phyloP scores from a whole-genome alignment of 2,329 filamentous ascomycete species.

The Sclerotinia glacialis region DNA sequence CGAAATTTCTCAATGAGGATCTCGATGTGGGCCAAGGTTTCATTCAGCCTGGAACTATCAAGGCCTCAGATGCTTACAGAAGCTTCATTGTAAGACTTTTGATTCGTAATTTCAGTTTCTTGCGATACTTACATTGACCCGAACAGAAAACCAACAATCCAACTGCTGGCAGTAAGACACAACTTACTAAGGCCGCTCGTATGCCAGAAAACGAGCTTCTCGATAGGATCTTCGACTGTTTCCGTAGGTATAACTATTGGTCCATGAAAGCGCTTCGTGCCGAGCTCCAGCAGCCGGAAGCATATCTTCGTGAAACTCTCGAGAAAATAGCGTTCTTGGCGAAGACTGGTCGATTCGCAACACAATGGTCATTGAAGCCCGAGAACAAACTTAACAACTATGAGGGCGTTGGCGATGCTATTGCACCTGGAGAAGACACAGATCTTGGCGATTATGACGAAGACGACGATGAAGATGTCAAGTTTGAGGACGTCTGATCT shows the following conservation, averaged over 20 bases:
- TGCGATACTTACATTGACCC: constrained; percentile 15
- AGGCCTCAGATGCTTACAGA: constrained; percentile 45
- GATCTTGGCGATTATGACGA: constrained; percentile 55
- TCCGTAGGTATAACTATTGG: constrained; percentile 88
- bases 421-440: constrained; percentile 46
- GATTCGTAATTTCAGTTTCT: constrained; percentile 35
- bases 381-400: constrained; percentile 60
- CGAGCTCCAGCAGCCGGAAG: constrained; percentile 79
- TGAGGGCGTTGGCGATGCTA: constrained; percentile 51
- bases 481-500: constrained; percentile 72
- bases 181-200: constrained; percentile 82
- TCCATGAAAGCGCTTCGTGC: constrained; percentile 82
- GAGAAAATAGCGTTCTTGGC: constrained; percentile 80
- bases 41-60: constrained; percentile 56
- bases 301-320: constrained; percentile 83
- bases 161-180: constrained; percentile 58
- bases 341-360: constrained; percentile 79
- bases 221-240: constrained; percentile 79
- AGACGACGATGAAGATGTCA: constrained; percentile 63
- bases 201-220: constrained; percentile 85
- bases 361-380: constrained; percentile 76
- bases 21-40: constrained; percentile 42
- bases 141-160: constrained; percentile 50
- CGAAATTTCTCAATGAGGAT: constrained; percentile 42
- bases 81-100: constrained; percentile 55